Evolutionary conservation across 495 filamentous ascomycete species (phyloP).

Genomic region (Sporormia fimetaria): DNA sequence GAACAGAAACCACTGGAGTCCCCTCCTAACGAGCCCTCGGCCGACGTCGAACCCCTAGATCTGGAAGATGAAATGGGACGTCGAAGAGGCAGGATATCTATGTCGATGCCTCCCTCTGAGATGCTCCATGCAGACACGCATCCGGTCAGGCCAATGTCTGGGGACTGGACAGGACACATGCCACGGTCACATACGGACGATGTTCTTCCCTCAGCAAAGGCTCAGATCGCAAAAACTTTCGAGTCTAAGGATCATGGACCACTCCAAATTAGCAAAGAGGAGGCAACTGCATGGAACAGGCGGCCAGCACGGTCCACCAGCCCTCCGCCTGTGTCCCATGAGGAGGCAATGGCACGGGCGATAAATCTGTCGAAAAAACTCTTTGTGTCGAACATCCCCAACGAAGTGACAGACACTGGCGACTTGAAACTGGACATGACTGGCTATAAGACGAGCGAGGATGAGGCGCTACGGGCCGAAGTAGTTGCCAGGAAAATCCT

Average conservation of each 20-base stretch:
- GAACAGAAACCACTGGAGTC: conserved; percentile 45
- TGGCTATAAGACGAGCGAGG: conserved; percentile 84
- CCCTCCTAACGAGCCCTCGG: conserved; percentile 45
- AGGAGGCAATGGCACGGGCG: conserved; percentile 73
- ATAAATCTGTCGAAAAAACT: conserved; percentile 79
- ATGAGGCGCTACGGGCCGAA: conserved; percentile 83
- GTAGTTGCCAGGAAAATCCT: conserved; percentile 89
- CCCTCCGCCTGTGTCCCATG: conserved; percentile 61
- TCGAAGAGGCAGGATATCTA: conserved; percentile 13
- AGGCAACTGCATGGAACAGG: conserved; percentile 19
- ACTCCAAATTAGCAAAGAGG: conserved; percentile 15
- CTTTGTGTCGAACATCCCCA: conserved; percentile 79
- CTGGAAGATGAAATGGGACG: conserved; percentile 39
- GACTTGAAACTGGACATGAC: conserved; percentile 99
- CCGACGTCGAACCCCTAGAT: conserved; percentile 78
- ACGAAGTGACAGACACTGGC: conserved; percentile 81
- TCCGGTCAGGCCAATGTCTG: conserved; percentile 25
- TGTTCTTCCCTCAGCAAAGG: conserved; percentile 19
- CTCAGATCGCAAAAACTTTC: conserved; percentile 7
- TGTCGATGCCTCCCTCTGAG: conserved; percentile 18
- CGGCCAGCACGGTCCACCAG: conserved; percentile 53
- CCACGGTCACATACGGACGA: conserved; percentile 22
- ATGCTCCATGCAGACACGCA: conserved; percentile 41
- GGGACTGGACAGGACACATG: conserved; percentile 22
- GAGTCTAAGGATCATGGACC: conserved; percentile 11